These are phyloP conservation scores for Ambrosia hybrid DNA, from an alignment of 140 eudicot genomes.

Conservation along the genomic window DNA sequence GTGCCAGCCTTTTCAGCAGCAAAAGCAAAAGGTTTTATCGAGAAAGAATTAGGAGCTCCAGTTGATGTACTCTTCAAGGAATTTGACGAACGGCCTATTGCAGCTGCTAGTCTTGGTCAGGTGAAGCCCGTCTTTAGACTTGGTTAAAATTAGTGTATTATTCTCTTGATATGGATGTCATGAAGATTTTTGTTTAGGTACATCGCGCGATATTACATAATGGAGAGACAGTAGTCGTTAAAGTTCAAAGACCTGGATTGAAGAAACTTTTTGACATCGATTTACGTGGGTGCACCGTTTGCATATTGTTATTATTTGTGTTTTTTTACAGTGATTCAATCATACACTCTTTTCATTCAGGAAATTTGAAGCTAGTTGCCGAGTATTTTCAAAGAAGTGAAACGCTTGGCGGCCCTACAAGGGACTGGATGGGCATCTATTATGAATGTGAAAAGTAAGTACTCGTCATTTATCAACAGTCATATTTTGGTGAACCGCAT, in stretches of 20 bases:
- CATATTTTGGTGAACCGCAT: constrained; percentile 7
- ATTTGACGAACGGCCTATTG: constrained; percentile 90
- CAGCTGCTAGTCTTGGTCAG: constrained; percentile 99
- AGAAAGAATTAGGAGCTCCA: constrained; percentile 88
- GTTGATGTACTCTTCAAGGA: constrained; percentile 66
- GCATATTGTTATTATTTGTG: not conserved
- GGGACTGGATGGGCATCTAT: constrained; percentile 95
- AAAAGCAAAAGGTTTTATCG: constrained; percentile 69
- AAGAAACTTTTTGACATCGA: constrained; percentile 95
- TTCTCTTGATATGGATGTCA: constrained; percentile 19
- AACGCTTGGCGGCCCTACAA: constrained; percentile 85
- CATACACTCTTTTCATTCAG: constrained; percentile 45
- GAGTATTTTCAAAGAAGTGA: constrained; percentile 94
- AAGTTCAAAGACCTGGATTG: constrained; percentile 95
- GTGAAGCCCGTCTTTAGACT: constrained; percentile 32
- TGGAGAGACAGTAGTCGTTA: constrained; percentile 93
- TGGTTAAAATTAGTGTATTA: not conserved
- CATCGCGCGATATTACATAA: constrained; percentile 85
- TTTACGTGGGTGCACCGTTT: constrained; percentile 54
- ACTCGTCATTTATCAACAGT: not conserved
- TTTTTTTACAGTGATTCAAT: constrained; percentile 9
- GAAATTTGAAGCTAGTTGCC: constrained; percentile 73
- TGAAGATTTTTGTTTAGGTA: constrained; percentile 51
- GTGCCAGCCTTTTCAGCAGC: constrained; percentile 93
- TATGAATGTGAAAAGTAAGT: constrained; percentile 95